phyloP scores from a whole-genome alignment of 352 stramenopile genomes.

The Globisporangium parvum region DNA sequence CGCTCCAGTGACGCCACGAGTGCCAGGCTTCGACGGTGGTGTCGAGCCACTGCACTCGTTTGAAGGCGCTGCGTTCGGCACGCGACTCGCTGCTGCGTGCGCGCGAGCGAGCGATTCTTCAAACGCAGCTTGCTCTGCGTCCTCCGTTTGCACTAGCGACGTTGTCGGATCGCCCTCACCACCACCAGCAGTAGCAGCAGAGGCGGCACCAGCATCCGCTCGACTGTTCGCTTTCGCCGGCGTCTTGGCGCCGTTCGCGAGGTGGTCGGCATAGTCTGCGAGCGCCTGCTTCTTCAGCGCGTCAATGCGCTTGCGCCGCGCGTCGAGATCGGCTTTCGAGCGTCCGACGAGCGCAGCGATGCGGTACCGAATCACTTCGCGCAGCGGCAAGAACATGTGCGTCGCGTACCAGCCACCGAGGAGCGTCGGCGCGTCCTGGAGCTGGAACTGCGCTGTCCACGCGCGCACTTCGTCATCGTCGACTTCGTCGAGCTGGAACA shows the following conservation, averaged over 20 bases:
- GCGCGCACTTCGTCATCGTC: constrained; percentile 52
- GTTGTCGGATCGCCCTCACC: constrained; percentile 19
- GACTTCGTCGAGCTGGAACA: constrained; percentile 73
- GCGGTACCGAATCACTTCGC: constrained; percentile 69
- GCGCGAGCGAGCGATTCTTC: constrained; percentile 28
- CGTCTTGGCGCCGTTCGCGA: too few relatives aligned
- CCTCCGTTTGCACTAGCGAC: constrained; percentile 16
- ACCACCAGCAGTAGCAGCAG: constrained; percentile 10
- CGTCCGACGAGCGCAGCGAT: constrained; percentile 68
- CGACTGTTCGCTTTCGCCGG: constrained; percentile 6
- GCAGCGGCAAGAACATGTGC: constrained; percentile 73
- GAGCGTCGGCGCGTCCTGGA: constrained; percentile 40
- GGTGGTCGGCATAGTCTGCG: constrained; percentile 27
- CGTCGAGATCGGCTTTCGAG: constrained; percentile 61
- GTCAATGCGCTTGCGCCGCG: constrained; percentile 57
- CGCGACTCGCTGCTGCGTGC: constrained; percentile 7
- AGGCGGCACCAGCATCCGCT: constrained; percentile 6
- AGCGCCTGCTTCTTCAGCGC: constrained; percentile 70
- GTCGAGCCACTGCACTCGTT: too few relatives aligned
- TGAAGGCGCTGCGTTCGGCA: too few relatives aligned
- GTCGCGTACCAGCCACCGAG: constrained; percentile 73
- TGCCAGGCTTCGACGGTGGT: constrained; percentile 18
- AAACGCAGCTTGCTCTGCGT: constrained; percentile 29
- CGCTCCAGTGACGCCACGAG: constrained; percentile 7
- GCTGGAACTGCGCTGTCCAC: constrained; percentile 47